Evolutionary conservation across 192 early-diverging fungal species (phyloP), one percentile per base, ranked within the genome.

Genomic region (Chytriomyces sp.): DNA sequence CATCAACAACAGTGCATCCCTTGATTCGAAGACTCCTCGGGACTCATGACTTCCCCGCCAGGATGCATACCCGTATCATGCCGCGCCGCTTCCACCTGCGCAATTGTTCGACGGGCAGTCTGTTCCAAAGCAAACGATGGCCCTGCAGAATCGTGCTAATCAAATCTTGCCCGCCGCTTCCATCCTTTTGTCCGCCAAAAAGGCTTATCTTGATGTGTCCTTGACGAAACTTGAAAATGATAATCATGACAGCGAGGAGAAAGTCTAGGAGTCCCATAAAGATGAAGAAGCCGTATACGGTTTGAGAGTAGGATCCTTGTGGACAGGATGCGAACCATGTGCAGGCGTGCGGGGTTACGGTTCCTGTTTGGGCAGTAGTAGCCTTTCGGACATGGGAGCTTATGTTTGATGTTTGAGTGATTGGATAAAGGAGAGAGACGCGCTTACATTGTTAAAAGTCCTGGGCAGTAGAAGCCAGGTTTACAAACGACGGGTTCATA

Each of bases 391-490:
- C 81, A 82, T 13, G 18, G 10, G 49, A 72, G 50, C 35, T 9
- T 75, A 3, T 16, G 61, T 9, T 35, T 28, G 2, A n/a, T 26
- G 66, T 45, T 43, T 1, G 5, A 67, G 24, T 13, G 10, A 3
- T 8, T 10, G 16, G 18, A 6, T 26, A 13, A 5, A 2, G 11
- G n/a, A 26, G 26, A 13, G 6, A n/a, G 5, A 35, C 45, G 50
- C n/a, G 35, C 20, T 60, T 35, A 72, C 72, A 80, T 69, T n/a
- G 81, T 82, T 6, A 60, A 45, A 18, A 80, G 61, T 45, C 74
- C 78, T 9, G 83, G 83, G 64, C 83, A 84, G 57, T 82, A 84
- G 63, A 71, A 84, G 44, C 85, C 85, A 20, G 50, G 75, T 24
- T 64, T 68, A 70, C 85, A 86, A 50, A 82, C 28, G 20, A 75